These are phyloP conservation scores for Rhodotorula sphaerocarpa DNA, from an alignment of 768 basidiomycete species.

Conservation along the genomic window DNA sequence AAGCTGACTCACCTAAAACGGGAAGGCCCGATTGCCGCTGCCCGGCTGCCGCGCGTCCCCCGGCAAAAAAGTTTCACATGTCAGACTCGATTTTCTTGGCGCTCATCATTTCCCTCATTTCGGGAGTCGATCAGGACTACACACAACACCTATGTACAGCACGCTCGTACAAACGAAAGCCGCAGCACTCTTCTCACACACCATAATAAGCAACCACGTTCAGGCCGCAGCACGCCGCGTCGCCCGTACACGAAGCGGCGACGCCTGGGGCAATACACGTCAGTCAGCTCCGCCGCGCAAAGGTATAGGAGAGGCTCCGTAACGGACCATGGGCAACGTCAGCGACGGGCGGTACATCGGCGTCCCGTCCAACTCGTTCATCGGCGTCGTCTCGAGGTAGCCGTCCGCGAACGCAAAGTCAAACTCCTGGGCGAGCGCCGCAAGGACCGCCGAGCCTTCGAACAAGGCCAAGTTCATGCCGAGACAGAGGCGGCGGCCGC, in stretches of 20 bases:
- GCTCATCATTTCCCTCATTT: too few relatives aligned
- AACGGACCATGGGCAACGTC: constrained; percentile 22
- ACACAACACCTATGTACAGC: too few relatives aligned
- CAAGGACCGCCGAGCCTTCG: constrained; percentile 19
- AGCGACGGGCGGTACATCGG: constrained; percentile 10
- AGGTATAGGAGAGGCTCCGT: too few relatives aligned
- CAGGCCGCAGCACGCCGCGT: not conserved
- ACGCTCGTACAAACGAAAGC: too few relatives aligned
- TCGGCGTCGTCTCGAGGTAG: not conserved
- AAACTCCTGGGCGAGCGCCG: constrained; percentile 13
- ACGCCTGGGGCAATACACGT: not conserved
- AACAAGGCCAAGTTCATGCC: constrained; percentile 24
- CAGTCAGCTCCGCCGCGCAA: not conserved
- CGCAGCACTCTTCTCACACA: too few relatives aligned
- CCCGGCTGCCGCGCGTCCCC: too few relatives aligned
- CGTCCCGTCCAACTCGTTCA: constrained; percentile 10
- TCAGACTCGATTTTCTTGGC: too few relatives aligned
- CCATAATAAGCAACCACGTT: too few relatives aligned
- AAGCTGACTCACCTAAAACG: too few relatives aligned
- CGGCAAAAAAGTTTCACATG: too few relatives aligned
- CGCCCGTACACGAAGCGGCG: constrained; percentile 3
- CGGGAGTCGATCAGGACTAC: too few relatives aligned
- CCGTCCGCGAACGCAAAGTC: not conserved
- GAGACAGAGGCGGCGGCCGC: constrained; percentile 12
- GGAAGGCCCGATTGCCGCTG: too few relatives aligned